Conservation (phyloP, 129 eudicot species). For the Lactuca sativa region DNA sequence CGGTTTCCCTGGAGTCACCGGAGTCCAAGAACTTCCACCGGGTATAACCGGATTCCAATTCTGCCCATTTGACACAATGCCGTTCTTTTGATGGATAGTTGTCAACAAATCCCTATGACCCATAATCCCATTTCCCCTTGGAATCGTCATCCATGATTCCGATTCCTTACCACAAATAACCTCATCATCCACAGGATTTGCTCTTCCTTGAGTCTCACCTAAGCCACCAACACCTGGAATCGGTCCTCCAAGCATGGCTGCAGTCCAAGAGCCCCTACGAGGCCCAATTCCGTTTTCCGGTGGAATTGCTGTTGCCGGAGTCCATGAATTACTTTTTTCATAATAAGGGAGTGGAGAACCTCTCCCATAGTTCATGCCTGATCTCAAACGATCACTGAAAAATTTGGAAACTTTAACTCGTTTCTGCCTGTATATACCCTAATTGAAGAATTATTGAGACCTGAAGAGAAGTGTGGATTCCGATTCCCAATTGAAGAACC, state of each 20-base stretch:
- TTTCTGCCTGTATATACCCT: slow-evolving; percentile 7
- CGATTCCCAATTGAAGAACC: slow-evolving; percentile 6
- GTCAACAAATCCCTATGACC: slow-evolving; percentile 3
- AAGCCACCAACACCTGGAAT: slow-evolving; percentile 2
- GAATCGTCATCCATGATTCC: slow-evolving; percentile 18
- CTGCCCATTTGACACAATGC: slow-evolving; percentile 5
- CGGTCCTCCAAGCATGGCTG: slow-evolving; percentile 18
- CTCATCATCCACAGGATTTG: slow-evolving; percentile 11
- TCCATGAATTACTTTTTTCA: slow-evolving; percentile 12
- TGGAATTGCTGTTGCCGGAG: slow-evolving; percentile 8
- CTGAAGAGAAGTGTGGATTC: neutral
- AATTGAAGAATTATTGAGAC: neutral
- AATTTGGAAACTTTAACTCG: neutral
- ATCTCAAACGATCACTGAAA: slow-evolving; percentile 15
- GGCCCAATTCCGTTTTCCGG: slow-evolving; percentile 11
- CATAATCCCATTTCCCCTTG: slow-evolving; percentile 9
- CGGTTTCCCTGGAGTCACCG: slow-evolving; percentile 43
- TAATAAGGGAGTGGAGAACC: slow-evolving; percentile 25
- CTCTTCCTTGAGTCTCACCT: slow-evolving; percentile 9
- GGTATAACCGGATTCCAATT: slow-evolving; percentile 20
- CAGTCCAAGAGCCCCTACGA: slow-evolving; percentile 7
- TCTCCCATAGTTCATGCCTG: slow-evolving; percentile 51
- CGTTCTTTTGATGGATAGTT: slow-evolving; percentile 19
- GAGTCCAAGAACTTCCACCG: slow-evolving; percentile 42
- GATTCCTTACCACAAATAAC: slow-evolving; percentile 6